Percentiles rank a stretch among this genome's conserved stretches.
Evolutionary conservation across 495 filamentous ascomycete genomes (phyloP).

Genomic region (Penicillium pulvis): DNA sequence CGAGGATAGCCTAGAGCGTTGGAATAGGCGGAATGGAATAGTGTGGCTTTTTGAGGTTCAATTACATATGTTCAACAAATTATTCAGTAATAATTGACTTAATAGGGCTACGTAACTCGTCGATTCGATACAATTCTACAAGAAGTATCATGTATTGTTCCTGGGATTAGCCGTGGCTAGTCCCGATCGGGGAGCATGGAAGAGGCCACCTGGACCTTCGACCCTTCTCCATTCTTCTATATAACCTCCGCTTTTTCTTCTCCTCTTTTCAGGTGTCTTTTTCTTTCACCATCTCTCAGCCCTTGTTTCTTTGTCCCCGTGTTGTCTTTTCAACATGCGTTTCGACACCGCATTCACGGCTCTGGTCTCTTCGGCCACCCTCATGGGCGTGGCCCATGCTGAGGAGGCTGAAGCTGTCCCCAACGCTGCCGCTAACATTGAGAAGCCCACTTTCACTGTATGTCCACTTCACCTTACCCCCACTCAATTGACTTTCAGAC

Average conservation of each 20-base stretch:
- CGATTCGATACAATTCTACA: background rate
- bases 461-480: slow-evolving; percentile 37
- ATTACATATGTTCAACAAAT: too few relatives aligned
- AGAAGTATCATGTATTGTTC: slow-evolving; percentile 26
- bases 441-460: slow-evolving; percentile 88
- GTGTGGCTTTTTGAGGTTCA: too few relatives aligned
- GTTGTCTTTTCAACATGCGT: slow-evolving; percentile 64
- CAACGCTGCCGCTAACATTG: slow-evolving; percentile 56
- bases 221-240: slow-evolving; percentile 26
- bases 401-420: slow-evolving; percentile 66
- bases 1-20: background rate
- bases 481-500: slow-evolving; percentile 4
- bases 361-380: slow-evolving; percentile 66
- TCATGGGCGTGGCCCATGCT: slow-evolving; percentile 72
- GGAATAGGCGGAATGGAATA: background rate
- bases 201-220: slow-evolving; percentile 53
- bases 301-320: slow-evolving; percentile 20
- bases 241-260: slow-evolving; percentile 38
- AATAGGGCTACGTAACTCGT: too few relatives aligned
- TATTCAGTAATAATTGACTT: too few relatives aligned
- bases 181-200: slow-evolving; percentile 36
- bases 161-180: slow-evolving; percentile 28
- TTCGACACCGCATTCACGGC: slow-evolving; percentile 69
- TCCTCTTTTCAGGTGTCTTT: slow-evolving; percentile 17
- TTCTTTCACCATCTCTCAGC: slow-evolving; percentile 25